These are phyloP conservation scores for Aspergillus campestris DNA, from an alignment of 495 filamentous ascomycete species.

Conservation along the genomic window DNA sequence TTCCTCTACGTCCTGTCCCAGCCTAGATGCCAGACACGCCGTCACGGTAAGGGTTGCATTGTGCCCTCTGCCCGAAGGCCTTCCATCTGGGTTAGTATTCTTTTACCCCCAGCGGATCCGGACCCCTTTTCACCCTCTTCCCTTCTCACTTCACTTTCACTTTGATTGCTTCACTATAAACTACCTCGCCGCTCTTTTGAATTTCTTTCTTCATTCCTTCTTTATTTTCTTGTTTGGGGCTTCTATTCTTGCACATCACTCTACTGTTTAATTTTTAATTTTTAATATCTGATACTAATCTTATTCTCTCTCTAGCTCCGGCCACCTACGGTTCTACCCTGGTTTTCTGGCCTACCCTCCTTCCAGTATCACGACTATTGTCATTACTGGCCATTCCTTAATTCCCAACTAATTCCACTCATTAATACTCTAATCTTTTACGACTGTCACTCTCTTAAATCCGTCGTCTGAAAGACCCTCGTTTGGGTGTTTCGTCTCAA, in stretches of 20 bases:
- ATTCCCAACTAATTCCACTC: constrained; percentile 28
- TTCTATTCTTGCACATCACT: constrained; percentile 1
- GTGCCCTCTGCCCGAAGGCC: constrained; percentile 42
- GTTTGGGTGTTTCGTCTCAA: not conserved
- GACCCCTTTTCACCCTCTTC: constrained; percentile 14
- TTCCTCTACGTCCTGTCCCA: constrained; percentile 46
- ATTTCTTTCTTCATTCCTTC: constrained; percentile 6
- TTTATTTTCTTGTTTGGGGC: constrained; percentile 2
- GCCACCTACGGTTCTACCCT: constrained; percentile 2
- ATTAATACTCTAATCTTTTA: constrained; percentile 9
- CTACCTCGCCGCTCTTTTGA: constrained; percentile 6
- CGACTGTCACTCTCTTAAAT: constrained; percentile 49
- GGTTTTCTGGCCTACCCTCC: constrained; percentile 14
- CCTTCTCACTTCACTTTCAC: constrained; percentile 18
- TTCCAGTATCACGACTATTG: constrained; percentile 29
- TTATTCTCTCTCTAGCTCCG: constrained; percentile 38
- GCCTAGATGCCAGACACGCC: constrained; percentile 48
- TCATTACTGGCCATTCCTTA: constrained; percentile 39
- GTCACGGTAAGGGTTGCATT: constrained; percentile 59
- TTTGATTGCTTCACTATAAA: constrained; percentile 12
- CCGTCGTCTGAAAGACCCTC: constrained; percentile 36
- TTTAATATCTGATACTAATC: constrained; percentile 21
- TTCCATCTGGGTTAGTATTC: constrained; percentile 41
- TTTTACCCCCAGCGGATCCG: constrained; percentile 17
- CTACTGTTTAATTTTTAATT: constrained; percentile 16